Conservation (phyloP, 2,329 filamentous ascomycete species). For the Cordyceps javanica region DNA sequence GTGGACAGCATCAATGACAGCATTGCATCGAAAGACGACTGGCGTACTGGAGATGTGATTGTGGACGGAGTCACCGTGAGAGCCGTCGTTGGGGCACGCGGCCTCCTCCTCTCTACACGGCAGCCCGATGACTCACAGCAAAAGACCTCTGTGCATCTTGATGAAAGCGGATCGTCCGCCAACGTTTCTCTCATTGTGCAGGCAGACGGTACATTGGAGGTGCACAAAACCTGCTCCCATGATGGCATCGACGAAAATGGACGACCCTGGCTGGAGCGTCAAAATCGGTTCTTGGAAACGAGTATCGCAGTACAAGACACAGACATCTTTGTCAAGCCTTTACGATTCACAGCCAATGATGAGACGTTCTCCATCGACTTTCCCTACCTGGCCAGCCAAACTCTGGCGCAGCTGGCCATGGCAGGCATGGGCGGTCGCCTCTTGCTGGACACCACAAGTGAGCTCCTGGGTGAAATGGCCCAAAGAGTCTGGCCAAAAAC, state of each 20-base stretch:
- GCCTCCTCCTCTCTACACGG: slow-evolving; percentile 1
- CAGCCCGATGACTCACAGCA: not conserved
- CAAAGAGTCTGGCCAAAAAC: slow-evolving; percentile 3
- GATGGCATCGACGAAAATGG: slow-evolving; percentile 11
- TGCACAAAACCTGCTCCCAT: slow-evolving; percentile 6
- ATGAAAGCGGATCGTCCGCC: slow-evolving; percentile 8
- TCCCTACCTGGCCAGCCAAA: slow-evolving; percentile 8
- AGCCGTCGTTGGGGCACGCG: not conserved
- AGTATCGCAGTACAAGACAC: slow-evolving; percentile 3
- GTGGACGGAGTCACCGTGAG: not conserved
- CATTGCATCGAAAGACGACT: not conserved
- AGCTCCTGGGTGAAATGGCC: slow-evolving; percentile 1
- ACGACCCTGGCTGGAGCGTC: slow-evolving; percentile 6
- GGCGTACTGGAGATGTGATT: not conserved
- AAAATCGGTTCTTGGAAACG: not conserved
- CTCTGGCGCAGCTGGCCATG: slow-evolving; percentile 16
- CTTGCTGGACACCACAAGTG: slow-evolving; percentile 15
- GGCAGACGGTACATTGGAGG: not conserved
- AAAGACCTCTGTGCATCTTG: slow-evolving; percentile 2
- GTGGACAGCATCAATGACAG: slow-evolving; percentile 5
- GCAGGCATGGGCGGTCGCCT: slow-evolving; percentile 22
- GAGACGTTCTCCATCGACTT: slow-evolving; percentile 6
- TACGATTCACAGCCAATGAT: not conserved
- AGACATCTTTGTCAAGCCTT: slow-evolving; percentile 2
- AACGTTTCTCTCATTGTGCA: not conserved